Base-by-base conservation (phyloP, 805 yeast species). In the Candida xiaguanensis region DNA sequence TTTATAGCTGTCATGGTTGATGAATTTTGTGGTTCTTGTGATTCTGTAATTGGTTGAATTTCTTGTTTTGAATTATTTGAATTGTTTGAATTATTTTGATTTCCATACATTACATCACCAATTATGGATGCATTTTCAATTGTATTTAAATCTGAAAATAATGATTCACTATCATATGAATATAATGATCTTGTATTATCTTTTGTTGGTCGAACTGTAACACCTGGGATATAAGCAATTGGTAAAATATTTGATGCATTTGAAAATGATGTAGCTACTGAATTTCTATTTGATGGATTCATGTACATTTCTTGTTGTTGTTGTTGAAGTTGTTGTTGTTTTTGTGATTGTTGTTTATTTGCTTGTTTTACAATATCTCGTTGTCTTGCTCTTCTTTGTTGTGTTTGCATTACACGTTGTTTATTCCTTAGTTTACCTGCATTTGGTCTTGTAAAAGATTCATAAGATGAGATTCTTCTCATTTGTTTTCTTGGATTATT, bases 191-290 rank as follows among this genome's bases (percentile, higher is more conserved):
- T 48, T 48, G 70, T 51, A 61, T 67, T 65, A 49, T 67, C 65
- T 39, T 63, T 63, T 7, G 70, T 66, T 34, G 76, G 72, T 18
- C 82, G 67, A 16, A 79, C 77, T 4, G 89, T 85, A 32, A 89
- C 96, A 26, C 97, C 97, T 0, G 97, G 98, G 43, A 90, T 86
- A 56, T 89, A 90, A 2, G 95, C 95, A 41, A 91, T 83, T 14
- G 96, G 96, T 44, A 90, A 74, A 47, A 90, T 80, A 59, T 90
- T 89, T 11, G 95, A 85, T 3, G 95, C 95, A 50, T 83, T 78
- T 27, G 72, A 65, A 11, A 82, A 76, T 5, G 89, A 76, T 22
- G 85, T 75, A 7, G 90, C 84, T 50, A 63, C 62, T 11, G 72
- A 65, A 44, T 62, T 55, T 36, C 72, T 54, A 35, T 45, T 42